These are phyloP conservation scores for Anacardium occidentale DNA, from an alignment of 345 rosid species.

Conservation along the genomic window DNA sequence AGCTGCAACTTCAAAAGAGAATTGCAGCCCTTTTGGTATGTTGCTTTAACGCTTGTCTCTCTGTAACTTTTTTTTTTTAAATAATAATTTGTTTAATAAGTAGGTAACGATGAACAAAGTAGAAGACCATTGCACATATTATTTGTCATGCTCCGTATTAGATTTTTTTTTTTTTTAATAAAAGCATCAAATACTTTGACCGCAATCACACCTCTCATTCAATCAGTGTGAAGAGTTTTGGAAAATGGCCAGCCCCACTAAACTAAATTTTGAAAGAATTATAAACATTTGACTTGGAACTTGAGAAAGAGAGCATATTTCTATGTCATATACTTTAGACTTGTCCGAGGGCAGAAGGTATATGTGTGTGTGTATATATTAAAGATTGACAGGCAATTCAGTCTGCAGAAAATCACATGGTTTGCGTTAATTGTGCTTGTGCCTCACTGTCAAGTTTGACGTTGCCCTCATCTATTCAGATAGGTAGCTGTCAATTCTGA, in stretches of 20 bases:
- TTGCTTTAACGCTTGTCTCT: background rate
- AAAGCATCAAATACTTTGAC: background rate
- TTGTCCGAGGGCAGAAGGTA: background rate
- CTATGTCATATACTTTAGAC: background rate
- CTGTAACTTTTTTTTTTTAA: background rate
- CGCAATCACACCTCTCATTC: background rate
- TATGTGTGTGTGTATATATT: too few relatives aligned
- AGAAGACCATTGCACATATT: background rate
- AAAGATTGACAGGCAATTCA: background rate
- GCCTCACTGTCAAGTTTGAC: background rate
- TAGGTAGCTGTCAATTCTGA: background rate
- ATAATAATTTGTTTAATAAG: background rate
- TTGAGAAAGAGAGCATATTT: background rate
- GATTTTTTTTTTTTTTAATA: background rate
- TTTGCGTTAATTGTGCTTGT: background rate
- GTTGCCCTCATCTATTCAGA: background rate
- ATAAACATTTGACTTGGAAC: background rate
- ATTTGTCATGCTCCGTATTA: background rate
- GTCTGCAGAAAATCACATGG: background rate
- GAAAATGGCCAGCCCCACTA: slow-evolving; percentile 26
- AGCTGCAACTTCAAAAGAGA: background rate
- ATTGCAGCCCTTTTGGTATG: background rate
- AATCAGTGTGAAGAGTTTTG: background rate
- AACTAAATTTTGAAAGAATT: background rate
- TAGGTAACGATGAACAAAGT: background rate